Base-by-base conservation (phyloP, 352 stramenopile genomes). In the Globisporangium okanoganense region DNA sequence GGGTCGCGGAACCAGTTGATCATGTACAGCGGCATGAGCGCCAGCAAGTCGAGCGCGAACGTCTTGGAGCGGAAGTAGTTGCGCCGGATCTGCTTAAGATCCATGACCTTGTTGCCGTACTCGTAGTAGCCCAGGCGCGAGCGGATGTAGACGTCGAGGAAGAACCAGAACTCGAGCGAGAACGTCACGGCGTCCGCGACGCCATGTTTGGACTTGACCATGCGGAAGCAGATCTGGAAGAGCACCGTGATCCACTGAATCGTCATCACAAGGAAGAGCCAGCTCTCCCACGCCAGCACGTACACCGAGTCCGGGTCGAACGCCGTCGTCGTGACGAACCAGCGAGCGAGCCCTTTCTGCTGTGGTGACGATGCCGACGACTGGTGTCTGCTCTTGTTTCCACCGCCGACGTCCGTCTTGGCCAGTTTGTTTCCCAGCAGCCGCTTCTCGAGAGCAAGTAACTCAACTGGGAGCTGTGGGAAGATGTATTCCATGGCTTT, bases 41-140 rank as follows among this genome's bases (percentile, higher is more conserved):
- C 67, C 6, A 76, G n/a, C 20, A 74, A 16, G 27, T 84, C 76
- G 38, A 86, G 44, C 7, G 61, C 8, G 45, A 80, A 83, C 0
- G 50, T 54, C 18, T 5, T 47, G 0, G 74, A 86, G 1, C 59
- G 56, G n/a, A 77, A 64, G 43, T 80, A 82, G 2, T 41, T 54
- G 8, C 22, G 41, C 36, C 65, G 71, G 51, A 83, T 80, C 1
- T 51, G 33, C 12, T 47, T 41, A 6, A 63, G 27, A 40, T 79
- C 65, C 65, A 80, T 74, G 25, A 83, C 68, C 47, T 86, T 86
- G 66, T 82, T 85, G 47, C 77, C 75, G 48, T 72, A 85, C 36
- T 71, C 65, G 49, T 82, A 72, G 25, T 65, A 83, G 0, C 77
- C 75, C 1, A 78, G 58, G 3, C 73, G 64, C 13, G 54, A 68